phyloP scores from a whole-genome alignment of 371 early-diverging fungal species.

The Smittium mucronatum region DNA sequence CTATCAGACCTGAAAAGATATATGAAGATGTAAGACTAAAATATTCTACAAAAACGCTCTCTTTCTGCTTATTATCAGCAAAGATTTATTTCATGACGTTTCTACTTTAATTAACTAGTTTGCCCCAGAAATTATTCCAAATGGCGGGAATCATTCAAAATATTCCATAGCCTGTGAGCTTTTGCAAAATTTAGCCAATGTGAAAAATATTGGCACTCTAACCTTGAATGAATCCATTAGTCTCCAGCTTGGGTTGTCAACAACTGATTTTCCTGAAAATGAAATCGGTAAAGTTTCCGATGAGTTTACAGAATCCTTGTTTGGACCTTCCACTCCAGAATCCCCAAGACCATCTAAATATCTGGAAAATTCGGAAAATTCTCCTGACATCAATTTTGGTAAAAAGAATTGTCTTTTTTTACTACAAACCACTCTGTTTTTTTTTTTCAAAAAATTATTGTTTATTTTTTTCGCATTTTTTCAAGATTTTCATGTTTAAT shows the following conservation, averaged over 20 bases:
- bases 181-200: background rate
- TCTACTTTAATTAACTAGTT: too few species aligned
- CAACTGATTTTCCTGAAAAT: background rate
- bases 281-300: background rate
- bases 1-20: constrained; percentile 1
- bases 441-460: too few species aligned
- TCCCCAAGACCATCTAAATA: constrained; percentile 5
- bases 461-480: too few species aligned
- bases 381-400: too few species aligned
- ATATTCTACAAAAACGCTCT: too few species aligned
- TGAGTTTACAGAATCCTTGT: background rate
- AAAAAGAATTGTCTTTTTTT: too few species aligned
- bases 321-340: constrained; percentile 10
- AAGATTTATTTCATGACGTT: too few species aligned
- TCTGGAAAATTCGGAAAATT: too few species aligned
- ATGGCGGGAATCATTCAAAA: background rate
- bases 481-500: too few species aligned
- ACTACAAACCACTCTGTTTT: too few species aligned
- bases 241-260: background rate
- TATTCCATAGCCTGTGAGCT: constrained; percentile 9
- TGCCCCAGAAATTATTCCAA: background rate
- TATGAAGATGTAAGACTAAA: background rate
- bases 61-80: too few species aligned
- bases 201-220: constrained; percentile 2
- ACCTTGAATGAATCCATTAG: background rate